Percentiles rank a stretch among this genome's conserved stretches.
Conservation (phyloP, 2,329 filamentous ascomycete genomes). For the Colletotrichum sp. region DNA sequence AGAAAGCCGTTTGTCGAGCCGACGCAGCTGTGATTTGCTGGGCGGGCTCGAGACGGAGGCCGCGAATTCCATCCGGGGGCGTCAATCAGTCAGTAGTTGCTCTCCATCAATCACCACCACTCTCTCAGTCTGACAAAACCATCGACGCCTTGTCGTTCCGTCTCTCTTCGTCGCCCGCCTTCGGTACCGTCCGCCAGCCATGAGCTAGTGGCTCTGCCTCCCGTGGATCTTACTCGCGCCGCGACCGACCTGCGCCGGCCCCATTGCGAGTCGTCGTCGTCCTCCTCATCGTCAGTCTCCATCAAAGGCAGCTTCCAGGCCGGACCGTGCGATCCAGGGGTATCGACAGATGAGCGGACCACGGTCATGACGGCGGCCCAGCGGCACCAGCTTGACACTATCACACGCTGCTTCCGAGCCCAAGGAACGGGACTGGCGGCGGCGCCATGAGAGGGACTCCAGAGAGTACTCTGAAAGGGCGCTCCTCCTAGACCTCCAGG, state of each 20-base stretch:
- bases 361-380: neutral
- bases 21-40: neutral
- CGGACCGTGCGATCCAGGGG: constrained; percentile 4
- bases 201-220: neutral
- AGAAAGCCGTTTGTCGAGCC: neutral
- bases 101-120: neutral
- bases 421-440: neutral
- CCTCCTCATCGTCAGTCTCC: neutral
- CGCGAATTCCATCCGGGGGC: neutral
- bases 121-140: neutral
- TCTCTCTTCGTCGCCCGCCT: neutral
- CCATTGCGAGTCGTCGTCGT: neutral
- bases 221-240: neutral
- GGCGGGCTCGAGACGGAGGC: neutral
- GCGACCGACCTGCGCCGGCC: neutral
- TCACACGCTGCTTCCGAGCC: neutral
- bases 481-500: neutral
- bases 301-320: constrained; percentile 1
- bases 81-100: neutral
- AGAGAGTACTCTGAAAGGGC: neutral
- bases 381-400: neutral
- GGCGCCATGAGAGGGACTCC: neutral
- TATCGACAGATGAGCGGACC: neutral
- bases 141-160: neutral
- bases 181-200: neutral